These are phyloP conservation scores for Macadamia integrifolia DNA, from an alignment of 164 flowering plant species.

Conservation along the genomic window DNA sequence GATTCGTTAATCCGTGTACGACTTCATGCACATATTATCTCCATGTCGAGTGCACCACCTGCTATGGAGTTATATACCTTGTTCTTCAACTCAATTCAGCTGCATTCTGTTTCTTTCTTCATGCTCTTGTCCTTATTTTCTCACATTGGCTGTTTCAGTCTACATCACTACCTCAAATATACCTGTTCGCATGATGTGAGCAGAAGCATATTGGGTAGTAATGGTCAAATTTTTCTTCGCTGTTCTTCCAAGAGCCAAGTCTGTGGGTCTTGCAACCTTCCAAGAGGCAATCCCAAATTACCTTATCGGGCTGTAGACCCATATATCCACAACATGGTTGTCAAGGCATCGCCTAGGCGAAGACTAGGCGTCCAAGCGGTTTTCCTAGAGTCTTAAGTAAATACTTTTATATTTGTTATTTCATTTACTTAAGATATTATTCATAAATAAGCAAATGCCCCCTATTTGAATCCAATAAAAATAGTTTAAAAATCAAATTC, in stretches of 20 bases:
- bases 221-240: conserved; percentile 30
- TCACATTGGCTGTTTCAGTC: conserved; percentile 30
- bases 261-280: conserved; percentile 27
- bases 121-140: conserved; percentile 31
- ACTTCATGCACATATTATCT: conserved; percentile 11
- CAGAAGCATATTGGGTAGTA: conserved; percentile 38
- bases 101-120: conserved; percentile 43
- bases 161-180: conserved; percentile 39
- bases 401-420: conserved; percentile 31
- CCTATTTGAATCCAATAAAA: too few species aligned
- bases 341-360: conserved; percentile 5
- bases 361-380: too few species aligned
- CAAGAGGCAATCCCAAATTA: conserved; percentile 39
- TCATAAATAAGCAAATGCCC: too few species aligned
- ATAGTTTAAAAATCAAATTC: too few species aligned
- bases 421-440: conserved; percentile 19
- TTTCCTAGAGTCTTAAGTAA: conserved; percentile 25
- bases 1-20: conserved; percentile 22
- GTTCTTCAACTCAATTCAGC: conserved; percentile 40
- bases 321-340: too few species aligned
- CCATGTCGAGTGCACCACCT: conserved; percentile 14
- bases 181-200: conserved; percentile 36
- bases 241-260: conserved; percentile 22
- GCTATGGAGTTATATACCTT: conserved; percentile 20
- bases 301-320: conserved; percentile 22